Evolutionary conservation across 2,329 filamentous ascomycete genomes (phyloP).

Genomic region (Aspergillus sojae): DNA sequence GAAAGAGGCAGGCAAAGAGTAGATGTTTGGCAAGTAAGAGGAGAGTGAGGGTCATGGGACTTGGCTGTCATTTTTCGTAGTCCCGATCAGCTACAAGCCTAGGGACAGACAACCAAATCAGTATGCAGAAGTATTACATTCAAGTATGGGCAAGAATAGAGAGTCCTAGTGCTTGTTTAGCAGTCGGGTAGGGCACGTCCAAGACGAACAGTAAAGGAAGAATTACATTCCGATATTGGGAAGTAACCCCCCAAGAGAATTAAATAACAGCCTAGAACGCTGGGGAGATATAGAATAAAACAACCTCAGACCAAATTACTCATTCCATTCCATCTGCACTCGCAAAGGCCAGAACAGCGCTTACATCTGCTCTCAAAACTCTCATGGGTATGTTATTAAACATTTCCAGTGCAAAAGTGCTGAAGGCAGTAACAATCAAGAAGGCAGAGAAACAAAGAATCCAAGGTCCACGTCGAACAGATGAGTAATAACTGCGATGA

Average conservation of each 20-base stretch:
- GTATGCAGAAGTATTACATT: neutral
- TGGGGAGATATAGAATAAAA: constrained; percentile 13
- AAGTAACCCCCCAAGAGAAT: constrained; percentile 10
- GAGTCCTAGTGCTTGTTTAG: neutral
- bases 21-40: neutral
- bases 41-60: neutral
- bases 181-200: neutral
- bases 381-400: constrained; percentile 32
- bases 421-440: constrained; percentile 23
- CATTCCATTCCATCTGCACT: constrained; percentile 25
- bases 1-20: neutral
- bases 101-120: neutral
- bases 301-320: constrained; percentile 19
- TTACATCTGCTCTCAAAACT: constrained; percentile 28
- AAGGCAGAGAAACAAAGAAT: constrained; percentile 20
- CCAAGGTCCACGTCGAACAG: constrained; percentile 18
- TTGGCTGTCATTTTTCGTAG: neutral
- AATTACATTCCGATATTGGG: constrained; percentile 21
- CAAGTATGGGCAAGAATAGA: neutral
- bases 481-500: constrained; percentile 15
- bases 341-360: constrained; percentile 17
- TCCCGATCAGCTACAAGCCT: neutral
- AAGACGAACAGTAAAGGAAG: constrained; percentile 4
- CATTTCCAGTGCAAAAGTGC: constrained; percentile 26
- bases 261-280: constrained; percentile 16